Conservation (phyloP, 2,329 filamentous ascomycete genomes). For the Pyricularia sp. region DNA sequence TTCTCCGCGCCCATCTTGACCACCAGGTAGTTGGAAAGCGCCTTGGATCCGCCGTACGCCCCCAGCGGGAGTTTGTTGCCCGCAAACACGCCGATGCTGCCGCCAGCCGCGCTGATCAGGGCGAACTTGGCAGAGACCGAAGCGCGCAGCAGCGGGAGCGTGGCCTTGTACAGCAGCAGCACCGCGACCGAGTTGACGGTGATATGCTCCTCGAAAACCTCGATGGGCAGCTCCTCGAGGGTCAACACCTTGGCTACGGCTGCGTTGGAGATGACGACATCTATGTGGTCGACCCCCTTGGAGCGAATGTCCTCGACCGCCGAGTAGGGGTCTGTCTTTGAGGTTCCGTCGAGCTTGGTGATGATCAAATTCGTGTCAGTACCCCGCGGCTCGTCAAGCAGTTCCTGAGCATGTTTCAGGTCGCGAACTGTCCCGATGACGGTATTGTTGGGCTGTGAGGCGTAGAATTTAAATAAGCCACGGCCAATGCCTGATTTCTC, state of each 20-base stretch:
- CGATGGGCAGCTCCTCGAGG: slow-evolving; percentile 8
- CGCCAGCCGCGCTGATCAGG: slow-evolving; percentile 14
- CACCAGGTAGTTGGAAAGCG: slow-evolving; percentile 15
- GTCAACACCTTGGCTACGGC: slow-evolving; percentile 10
- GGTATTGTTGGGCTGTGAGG: not conserved
- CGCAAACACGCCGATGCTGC: slow-evolving; percentile 14
- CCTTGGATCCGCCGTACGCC: slow-evolving; percentile 19
- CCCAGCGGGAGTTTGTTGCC: slow-evolving; percentile 10
- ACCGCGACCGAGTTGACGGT: slow-evolving; percentile 14
- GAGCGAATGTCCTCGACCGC: slow-evolving; percentile 5
- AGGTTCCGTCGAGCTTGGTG: slow-evolving; percentile 13
- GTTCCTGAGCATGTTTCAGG: slow-evolving; percentile 10
- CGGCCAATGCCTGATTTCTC: not conserved
- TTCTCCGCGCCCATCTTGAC: slow-evolving; percentile 14
- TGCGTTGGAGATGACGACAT: slow-evolving; percentile 19
- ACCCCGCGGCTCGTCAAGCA: slow-evolving; percentile 63
- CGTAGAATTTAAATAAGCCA: not conserved
- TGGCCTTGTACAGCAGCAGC: slow-evolving; percentile 13
- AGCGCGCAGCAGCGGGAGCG: slow-evolving; percentile 11
- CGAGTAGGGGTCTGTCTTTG: slow-evolving; percentile 9
- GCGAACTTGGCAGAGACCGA: slow-evolving; percentile 11
- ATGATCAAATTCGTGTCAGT: slow-evolving; percentile 10
- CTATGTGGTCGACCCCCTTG: slow-evolving; percentile 10
- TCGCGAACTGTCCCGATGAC: not conserved
- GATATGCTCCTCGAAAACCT: slow-evolving; percentile 12